These are phyloP conservation scores for Beauveria brongniartii DNA, from an alignment of 2,329 filamentous ascomycete species.

Conservation along the genomic window DNA sequence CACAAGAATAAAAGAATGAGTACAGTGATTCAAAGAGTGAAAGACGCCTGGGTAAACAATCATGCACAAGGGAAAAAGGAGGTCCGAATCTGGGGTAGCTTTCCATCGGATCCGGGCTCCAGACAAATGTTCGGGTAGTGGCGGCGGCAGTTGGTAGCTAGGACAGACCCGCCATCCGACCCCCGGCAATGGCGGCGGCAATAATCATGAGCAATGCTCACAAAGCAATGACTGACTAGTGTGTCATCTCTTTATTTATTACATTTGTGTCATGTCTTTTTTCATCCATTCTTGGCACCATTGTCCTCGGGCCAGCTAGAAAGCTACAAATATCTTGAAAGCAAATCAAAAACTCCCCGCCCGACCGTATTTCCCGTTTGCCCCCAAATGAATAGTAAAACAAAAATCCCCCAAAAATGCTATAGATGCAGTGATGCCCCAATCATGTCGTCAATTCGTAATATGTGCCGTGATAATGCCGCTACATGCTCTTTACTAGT, in stretches of 20 bases:
- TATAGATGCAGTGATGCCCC: background rate
- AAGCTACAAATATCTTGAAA: background rate
- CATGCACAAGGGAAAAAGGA: background rate
- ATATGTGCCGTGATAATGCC: background rate
- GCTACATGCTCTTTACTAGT: constrained; percentile 21
- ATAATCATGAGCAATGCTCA: background rate
- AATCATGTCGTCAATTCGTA: background rate
- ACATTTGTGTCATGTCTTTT: background rate
- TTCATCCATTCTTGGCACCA: background rate
- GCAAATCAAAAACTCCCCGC: background rate
- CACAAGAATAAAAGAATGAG: background rate
- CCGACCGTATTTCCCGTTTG: background rate
- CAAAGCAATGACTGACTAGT: too few relatives aligned
- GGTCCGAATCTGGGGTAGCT: constrained; percentile 5
- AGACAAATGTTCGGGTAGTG: constrained; percentile 2
- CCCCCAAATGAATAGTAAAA: background rate
- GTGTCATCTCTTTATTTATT: too few relatives aligned
- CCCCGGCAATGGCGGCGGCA: background rate
- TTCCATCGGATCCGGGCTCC: background rate
- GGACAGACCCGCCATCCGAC: background rate
- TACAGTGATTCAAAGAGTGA: background rate
- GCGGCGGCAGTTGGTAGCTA: constrained; percentile 9
- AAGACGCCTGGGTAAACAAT: background rate
- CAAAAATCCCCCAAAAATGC: background rate
- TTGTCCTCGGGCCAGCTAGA: background rate